Conservation (phyloP, 495 filamentous ascomycete species). For the Aspergillus homomorphus region DNA sequence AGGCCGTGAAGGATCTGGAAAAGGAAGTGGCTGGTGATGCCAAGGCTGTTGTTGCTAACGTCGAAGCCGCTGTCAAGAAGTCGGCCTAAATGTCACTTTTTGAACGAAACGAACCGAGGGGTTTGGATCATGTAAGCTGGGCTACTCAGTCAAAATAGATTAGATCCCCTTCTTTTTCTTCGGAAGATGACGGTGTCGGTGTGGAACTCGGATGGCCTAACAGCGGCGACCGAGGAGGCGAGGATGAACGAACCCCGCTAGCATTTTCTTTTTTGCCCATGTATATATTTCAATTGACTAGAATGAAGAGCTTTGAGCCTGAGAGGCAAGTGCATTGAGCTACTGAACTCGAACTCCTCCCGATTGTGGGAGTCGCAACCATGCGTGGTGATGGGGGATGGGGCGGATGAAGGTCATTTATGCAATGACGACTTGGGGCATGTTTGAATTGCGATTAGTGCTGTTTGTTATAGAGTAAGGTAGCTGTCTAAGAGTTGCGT, state of each 20-base stretch:
- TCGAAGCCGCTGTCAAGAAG: conserved; percentile 33
- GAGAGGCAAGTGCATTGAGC: not conserved
- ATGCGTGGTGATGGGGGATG: too few relatives aligned
- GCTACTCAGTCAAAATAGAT: conserved; percentile 1
- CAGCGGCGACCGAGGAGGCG: not conserved
- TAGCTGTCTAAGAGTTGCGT: too few relatives aligned
- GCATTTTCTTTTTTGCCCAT: not conserved
- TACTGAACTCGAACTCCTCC: too few relatives aligned
- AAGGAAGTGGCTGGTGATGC: conserved; percentile 43
- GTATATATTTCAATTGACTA: conserved; percentile 3
- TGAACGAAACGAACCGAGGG: conserved; percentile 7
- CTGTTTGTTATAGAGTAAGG: too few relatives aligned
- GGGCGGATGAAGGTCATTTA: too few relatives aligned
- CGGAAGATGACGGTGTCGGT: not conserved
- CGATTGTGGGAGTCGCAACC: too few relatives aligned
- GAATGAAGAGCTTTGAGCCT: not conserved
- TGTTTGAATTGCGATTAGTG: too few relatives aligned
- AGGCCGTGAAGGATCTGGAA: conserved; percentile 49
- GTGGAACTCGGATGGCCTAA: not conserved
- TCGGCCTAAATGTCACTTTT: conserved; percentile 9
- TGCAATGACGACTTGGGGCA: too few relatives aligned
- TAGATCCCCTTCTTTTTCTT: not conserved
- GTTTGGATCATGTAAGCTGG: not conserved
- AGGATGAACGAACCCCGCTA: not conserved
- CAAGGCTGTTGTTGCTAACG: conserved; percentile 30